These are phyloP conservation scores for Cryoendolithus antarcticus DNA, from an alignment of 2,329 filamentous ascomycete species.

Conservation along the genomic window DNA sequence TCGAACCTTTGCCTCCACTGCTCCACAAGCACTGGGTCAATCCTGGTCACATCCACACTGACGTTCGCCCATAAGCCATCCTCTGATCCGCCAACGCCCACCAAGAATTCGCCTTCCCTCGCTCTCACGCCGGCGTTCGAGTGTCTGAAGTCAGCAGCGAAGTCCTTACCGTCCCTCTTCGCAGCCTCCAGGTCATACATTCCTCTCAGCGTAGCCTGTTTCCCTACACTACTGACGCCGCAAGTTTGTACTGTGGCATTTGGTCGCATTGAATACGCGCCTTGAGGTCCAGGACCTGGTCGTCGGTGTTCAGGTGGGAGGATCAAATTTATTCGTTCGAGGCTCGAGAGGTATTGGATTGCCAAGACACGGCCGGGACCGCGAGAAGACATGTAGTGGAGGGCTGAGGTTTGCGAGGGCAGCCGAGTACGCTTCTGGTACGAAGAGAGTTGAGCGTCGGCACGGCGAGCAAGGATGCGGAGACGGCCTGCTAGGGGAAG, in stretches of 20 bases:
- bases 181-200: conserved; percentile 16
- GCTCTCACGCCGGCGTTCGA: conserved; percentile 30
- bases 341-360: conserved; percentile 29
- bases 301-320: conserved; percentile 8
- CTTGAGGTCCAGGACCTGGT: conserved; percentile 25
- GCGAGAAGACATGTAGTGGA: conserved; percentile 23
- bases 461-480: conserved; percentile 26
- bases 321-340: conserved; percentile 29
- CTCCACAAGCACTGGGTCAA: conserved; percentile 17
- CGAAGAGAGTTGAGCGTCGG: conserved; percentile 29
- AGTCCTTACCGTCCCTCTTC: conserved; percentile 17
- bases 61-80: conserved; percentile 28
- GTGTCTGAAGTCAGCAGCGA: conserved; percentile 28
- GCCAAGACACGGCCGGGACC: conserved; percentile 30
- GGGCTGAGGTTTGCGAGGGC: conserved; percentile 8
- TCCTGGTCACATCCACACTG: conserved; percentile 27
- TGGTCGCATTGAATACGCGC: conserved; percentile 20
- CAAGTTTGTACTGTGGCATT: conserved; percentile 29
- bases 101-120: conserved; percentile 34
- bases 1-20: conserved; percentile 16
- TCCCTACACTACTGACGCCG: conserved; percentile 33
- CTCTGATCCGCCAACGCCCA: conserved; percentile 27
- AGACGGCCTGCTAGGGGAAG: conserved; percentile 28
- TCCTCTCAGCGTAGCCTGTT: conserved; percentile 20
- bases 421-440: conserved; percentile 32